These are phyloP conservation scores for Salix koriyanagi DNA, from an alignment of 345 rosid genomes.

Conservation along the genomic window DNA sequence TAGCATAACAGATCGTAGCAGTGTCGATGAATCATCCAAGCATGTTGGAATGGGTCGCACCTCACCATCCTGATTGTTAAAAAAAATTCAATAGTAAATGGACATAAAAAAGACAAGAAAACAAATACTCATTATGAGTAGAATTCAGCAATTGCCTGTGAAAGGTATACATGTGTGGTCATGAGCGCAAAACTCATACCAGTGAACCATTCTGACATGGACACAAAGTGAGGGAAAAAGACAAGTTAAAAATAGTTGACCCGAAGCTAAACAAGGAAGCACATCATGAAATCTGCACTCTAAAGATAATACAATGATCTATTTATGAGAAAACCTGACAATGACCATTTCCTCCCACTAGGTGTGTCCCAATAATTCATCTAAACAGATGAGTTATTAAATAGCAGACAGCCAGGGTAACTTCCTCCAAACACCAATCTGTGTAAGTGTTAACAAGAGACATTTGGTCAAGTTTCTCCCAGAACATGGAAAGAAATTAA, in stretches of 20 bases:
- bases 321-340: background rate
- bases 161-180: background rate
- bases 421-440: no score
- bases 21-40: constrained; percentile 57
- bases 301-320: background rate
- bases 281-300: background rate
- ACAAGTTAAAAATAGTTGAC: background rate
- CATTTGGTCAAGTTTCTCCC: background rate
- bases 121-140: background rate
- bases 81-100: constrained; percentile 19
- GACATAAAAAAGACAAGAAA: background rate
- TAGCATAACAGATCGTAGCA: constrained; percentile 52
- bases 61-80: constrained; percentile 42
- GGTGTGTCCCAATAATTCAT: no score
- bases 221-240: background rate
- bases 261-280: background rate
- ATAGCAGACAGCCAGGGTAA: no score
- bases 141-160: background rate
- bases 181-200: no score
- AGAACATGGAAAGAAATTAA: background rate
- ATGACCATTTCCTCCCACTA: background rate
- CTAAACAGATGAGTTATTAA: no score
- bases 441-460: background rate
- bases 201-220: background rate
- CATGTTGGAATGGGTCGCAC: constrained; percentile 45